Evolutionary conservation across 1,284 basidiomycete genomes (phyloP).

Genomic region (Stygiomarasmius scandens): DNA sequence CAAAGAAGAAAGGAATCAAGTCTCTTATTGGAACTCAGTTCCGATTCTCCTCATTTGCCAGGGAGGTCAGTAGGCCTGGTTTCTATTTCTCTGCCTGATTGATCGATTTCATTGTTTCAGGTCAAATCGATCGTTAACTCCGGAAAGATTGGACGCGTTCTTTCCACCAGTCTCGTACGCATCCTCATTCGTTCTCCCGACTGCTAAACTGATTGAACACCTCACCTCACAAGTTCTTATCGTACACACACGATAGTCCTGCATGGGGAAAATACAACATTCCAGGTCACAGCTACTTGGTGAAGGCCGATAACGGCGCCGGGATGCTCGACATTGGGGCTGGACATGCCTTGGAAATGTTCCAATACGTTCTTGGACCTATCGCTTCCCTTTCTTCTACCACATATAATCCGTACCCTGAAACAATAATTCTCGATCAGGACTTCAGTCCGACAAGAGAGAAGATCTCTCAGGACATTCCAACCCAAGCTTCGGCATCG

Average conservation of each 20-base stretch:
- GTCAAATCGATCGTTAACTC: slow-evolving; percentile 3
- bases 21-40: slow-evolving; percentile 37
- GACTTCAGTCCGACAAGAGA: slow-evolving; percentile 5
- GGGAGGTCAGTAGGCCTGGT: slow-evolving; percentile 29
- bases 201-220: too few species aligned
- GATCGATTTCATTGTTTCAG: not conserved
- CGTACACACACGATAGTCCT: too few species aligned
- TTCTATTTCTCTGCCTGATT: not conserved
- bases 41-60: slow-evolving; percentile 24
- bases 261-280: too few species aligned
- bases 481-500: not conserved
- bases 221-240: too few species aligned
- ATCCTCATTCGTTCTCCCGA: not conserved
- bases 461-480: not conserved
- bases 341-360: slow-evolving; percentile 17
- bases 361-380: slow-evolving; percentile 16
- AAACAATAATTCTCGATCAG: not conserved
- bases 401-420: slow-evolving; percentile 1
- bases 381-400: slow-evolving; percentile 17
- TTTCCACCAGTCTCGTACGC: slow-evolving; percentile 14
- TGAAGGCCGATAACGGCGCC: slow-evolving; percentile 1
- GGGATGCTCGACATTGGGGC: slow-evolving; percentile 10
- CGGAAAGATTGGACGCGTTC: slow-evolving; percentile 12
- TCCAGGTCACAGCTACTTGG: too few species aligned
- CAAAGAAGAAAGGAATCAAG: slow-evolving; percentile 30